phyloP scores from a whole-genome alignment of 768 basidiomycete genomes.

The Suillus variegatus region DNA sequence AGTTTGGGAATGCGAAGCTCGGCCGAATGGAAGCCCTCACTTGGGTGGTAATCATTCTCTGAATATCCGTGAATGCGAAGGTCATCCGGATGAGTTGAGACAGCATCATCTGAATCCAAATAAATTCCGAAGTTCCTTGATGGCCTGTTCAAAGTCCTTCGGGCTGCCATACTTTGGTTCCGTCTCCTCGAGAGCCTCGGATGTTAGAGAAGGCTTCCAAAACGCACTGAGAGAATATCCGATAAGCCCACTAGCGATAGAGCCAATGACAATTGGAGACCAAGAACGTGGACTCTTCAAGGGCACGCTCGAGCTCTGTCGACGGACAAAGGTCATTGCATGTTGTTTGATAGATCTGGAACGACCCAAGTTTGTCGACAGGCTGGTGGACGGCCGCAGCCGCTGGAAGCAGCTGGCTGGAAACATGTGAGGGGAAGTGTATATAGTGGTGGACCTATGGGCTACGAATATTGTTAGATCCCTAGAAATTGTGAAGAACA shows the following conservation, averaged over 20 bases:
- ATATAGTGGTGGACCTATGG: neutral
- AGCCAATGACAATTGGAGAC: constrained; percentile 7
- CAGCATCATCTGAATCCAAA: constrained; percentile 41
- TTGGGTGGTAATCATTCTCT: constrained; percentile 49
- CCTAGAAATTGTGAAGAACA: neutral
- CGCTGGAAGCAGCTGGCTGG: constrained; percentile 3
- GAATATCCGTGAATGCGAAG: constrained; percentile 58
- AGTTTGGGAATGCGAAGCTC: neutral
- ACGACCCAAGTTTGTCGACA: constrained; percentile 10
- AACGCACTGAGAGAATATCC: constrained; percentile 26
- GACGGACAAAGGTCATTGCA: constrained; percentile 1
- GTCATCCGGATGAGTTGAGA: constrained; percentile 55
- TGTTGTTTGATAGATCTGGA: neutral
- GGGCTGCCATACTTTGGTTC: constrained; percentile 49
- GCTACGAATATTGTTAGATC: neutral
- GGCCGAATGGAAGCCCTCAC: constrained; percentile 31
- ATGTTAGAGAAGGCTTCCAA: constrained; percentile 9
- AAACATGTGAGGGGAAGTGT: constrained; percentile 5
- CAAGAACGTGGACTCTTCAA: neutral
- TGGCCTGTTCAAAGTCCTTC: constrained; percentile 53
- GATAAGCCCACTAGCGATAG: constrained; percentile 11
- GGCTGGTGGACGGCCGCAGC: constrained; percentile 3
- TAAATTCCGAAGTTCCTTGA: constrained; percentile 45
- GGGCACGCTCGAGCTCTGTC: constrained; percentile 1
- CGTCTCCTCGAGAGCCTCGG: constrained; percentile 6